Evolutionary conservation across 176 grass and related monocot genomes (phyloP), one percentile per base, ranked within the genome.

Genomic region (Poa annua): DNA sequence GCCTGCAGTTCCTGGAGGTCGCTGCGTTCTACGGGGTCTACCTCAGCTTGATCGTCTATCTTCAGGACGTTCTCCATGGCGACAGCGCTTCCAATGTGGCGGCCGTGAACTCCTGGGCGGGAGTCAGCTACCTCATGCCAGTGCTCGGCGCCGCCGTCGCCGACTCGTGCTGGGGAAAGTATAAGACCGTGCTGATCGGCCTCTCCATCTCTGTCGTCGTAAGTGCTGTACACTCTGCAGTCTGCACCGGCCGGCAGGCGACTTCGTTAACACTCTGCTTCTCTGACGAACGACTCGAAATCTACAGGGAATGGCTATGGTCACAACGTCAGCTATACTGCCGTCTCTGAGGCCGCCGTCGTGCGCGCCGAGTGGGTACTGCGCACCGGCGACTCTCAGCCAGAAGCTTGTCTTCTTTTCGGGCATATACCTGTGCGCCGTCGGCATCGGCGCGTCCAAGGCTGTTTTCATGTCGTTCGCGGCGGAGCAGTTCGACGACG

Each of bases 1-100:
- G 88, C 81, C 79, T 90, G 78, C 65, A 86, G 54, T 95, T 91
- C 88, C 81, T 95, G 49, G 90, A 95, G 11, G 89, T 85, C 71
- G 65, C 36, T 1, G 88, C 93, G 6, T 88, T 81, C 77, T 88
- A 86, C 57, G 93, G 93, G 16, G 60, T 95, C 14, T 84, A 84
- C 45, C 82, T 82, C 51, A 92, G 78, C 90, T 34, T 95, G 14
- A 69, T 95, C 5, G 90, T 95, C 24, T 96, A 96, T 55, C 86
- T 96, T 39, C 83, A 90, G 17, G 87, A 86, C 13, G 86, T 93
- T 76, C 88, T 96, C 26, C 90, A 91, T 39, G 86, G 90, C 1
- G 49, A 83, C 41, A 93, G 45, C 25, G 91, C 93, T 66, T 89
- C 93, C 21, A 96, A 88, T 49, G 93, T 91, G 74, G 72, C 90